These are phyloP conservation scores for Globisporangium irregulare DNA, from an alignment of 352 stramenopile species.

Conservation along the genomic window DNA sequence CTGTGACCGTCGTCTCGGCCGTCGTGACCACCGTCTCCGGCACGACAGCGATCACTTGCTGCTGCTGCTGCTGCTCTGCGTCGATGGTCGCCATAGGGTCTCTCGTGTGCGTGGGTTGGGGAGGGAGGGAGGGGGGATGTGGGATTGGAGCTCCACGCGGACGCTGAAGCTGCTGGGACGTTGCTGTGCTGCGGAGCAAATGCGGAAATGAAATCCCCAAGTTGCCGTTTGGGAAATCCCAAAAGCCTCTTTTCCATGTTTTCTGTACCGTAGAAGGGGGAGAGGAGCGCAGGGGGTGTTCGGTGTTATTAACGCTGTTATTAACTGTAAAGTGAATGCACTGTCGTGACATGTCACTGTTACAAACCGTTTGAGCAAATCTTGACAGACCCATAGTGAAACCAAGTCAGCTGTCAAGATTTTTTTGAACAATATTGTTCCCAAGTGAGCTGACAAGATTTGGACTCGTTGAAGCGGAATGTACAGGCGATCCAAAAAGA, in stretches of 20 bases:
- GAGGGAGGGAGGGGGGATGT: not conserved
- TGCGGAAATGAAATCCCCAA: slow-evolving; percentile 13
- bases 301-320: no score
- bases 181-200: slow-evolving; percentile 4
- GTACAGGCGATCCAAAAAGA: not conserved
- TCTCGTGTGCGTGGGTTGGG: not conserved
- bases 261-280: not conserved
- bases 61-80: slow-evolving; percentile 7
- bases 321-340: no score
- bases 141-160: not conserved
- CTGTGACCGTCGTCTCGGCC: not conserved
- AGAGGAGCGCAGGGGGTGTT: not conserved
- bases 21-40: slow-evolving; percentile 5
- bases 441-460: no score
- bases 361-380: no score
- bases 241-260: slow-evolving; percentile 4
- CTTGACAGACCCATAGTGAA: no score
- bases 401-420: no score
- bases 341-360: no score
- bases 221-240: slow-evolving; percentile 12
- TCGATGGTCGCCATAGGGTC: slow-evolving; percentile 4
- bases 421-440: no score
- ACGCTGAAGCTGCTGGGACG: not conserved
- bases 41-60: not conserved
- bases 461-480: no score